A percentile compares a stretch with the other conserved stretches of the same genome.
Conservation (phyloP, 225 moss, liverwort and hornwort species). For the Polytrichum commune region DNA sequence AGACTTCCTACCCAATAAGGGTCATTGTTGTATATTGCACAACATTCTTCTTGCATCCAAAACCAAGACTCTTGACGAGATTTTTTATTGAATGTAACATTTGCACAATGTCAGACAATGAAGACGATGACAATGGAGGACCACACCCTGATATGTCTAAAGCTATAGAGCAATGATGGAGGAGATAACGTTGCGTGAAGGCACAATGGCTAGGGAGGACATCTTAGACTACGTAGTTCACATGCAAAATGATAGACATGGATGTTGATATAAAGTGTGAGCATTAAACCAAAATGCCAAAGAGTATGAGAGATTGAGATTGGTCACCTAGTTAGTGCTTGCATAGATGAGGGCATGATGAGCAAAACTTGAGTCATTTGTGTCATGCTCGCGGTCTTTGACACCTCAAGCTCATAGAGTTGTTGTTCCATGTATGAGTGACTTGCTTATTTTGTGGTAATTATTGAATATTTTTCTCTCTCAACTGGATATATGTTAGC, state of each 20-base stretch:
- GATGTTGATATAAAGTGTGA: not conserved
- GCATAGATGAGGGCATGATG: not conserved
- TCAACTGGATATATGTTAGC: not conserved
- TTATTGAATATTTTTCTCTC: not conserved
- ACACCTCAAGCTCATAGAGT: not conserved
- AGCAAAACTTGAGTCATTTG: not conserved
- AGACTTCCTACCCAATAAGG: not conserved
- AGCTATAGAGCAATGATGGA: not conserved
- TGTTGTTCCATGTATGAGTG: not conserved
- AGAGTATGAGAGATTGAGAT: not conserved
- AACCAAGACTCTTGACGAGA: not conserved
- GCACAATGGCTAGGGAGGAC: not conserved
- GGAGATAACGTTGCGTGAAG: not conserved
- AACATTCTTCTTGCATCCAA: not conserved
- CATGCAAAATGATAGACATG: not conserved
- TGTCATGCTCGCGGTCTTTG: not conserved
- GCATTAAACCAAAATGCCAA: not conserved
- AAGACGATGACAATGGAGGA: not conserved
- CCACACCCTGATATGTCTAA: not conserved
- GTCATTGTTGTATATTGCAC: not conserved
- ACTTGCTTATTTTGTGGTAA: not conserved
- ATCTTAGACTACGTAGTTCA: not conserved
- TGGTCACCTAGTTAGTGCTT: not conserved
- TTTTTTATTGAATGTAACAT: not conserved
- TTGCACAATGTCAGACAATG: too few species aligned